Evolutionary conservation across 257 asterid species (phyloP).

Genomic region (Salvia splendens): DNA sequence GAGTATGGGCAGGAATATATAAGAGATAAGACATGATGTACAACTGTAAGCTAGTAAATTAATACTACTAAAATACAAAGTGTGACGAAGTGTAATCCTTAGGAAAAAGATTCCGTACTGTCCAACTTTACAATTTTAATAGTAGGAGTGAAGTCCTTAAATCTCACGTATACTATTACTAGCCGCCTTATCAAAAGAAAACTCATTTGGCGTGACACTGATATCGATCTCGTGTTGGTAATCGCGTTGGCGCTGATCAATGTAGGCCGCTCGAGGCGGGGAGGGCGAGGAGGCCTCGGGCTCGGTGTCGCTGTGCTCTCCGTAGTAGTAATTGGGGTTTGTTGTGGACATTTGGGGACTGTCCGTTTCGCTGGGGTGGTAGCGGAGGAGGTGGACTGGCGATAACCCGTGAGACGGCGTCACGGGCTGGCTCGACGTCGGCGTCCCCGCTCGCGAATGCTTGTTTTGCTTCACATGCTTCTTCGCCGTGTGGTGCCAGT

Average conservation of each 20-base stretch:
- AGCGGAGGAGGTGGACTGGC: conserved; percentile 69
- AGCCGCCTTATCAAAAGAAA: conserved; percentile 47
- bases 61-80: too few relatives aligned
- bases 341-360: conserved; percentile 44
- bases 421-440: conserved; percentile 55
- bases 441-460: conserved; percentile 42
- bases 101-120: neutral
- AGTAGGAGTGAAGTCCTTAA: neutral
- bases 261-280: conserved; percentile 34
- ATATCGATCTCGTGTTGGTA: conserved; percentile 35
- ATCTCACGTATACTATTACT: neutral
- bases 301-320: conserved; percentile 47
- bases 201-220: conserved; percentile 31
- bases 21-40: too few relatives aligned
- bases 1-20: too few relatives aligned
- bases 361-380: conserved; percentile 49
- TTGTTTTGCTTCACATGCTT: conserved; percentile 65
- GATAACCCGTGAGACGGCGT: conserved; percentile 66
- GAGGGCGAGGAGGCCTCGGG: conserved; percentile 38
- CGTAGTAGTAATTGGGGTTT: conserved; percentile 27
- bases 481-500: conserved; percentile 85
- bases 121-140: conserved; percentile 15
- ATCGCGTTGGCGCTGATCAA: conserved; percentile 40
- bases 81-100: too few relatives aligned
- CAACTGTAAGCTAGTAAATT: too few relatives aligned